Evolutionary conservation across 1,139 yeast genomes (phyloP), one percentile per base, ranked within the genome.

Genomic region (Protomyces inundatus): DNA sequence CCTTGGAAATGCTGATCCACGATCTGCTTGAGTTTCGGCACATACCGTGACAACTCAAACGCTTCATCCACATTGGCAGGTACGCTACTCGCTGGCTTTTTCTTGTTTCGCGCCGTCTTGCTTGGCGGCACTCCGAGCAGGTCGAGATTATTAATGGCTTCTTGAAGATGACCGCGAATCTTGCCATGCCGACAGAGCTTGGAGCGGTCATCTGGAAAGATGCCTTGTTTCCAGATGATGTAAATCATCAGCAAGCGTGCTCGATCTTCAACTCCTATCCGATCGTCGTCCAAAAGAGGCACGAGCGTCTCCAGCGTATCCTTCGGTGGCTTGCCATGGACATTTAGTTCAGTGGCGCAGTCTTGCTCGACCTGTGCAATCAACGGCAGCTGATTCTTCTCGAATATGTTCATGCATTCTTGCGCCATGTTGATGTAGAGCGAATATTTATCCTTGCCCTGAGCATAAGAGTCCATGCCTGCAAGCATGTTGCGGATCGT

Each of bases 201-300:
- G 61, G 78, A 76, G 68, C 87, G 83, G 76, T 93, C 99, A 6
- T 80, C 74, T 69, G 85, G 87, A 16, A 89, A 80, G 36, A 93
- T 77, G 0, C 99, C 98, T 4, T 95, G 93, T 69, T 98, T 80
- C 74, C 85, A 88, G 48, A 90, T 75, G 0, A 91, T 87, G 74
- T 93, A 93, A 3, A 88, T 77, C 37, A 89, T 78, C n/a, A 93
- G 82, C 54, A 88, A 78, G 67, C 98, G 81, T 68, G 90, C 79
- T 72, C 89, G 89, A 70, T 90, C 95, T 55, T 12, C 50, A 12
- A 39, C 34, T 3, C 35, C 48, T 3, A 64, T 34, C 10, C 61
- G 23, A 62, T 80, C 77, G 68, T 85, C 76, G 32, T 83, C 82
- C 50, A 91, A 77, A 45, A 85, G 73, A 3, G 77, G 80, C 37